These are phyloP conservation scores for Fragaria iinumae DNA, from an alignment of 306 rosid genomes.

Conservation along the genomic window DNA sequence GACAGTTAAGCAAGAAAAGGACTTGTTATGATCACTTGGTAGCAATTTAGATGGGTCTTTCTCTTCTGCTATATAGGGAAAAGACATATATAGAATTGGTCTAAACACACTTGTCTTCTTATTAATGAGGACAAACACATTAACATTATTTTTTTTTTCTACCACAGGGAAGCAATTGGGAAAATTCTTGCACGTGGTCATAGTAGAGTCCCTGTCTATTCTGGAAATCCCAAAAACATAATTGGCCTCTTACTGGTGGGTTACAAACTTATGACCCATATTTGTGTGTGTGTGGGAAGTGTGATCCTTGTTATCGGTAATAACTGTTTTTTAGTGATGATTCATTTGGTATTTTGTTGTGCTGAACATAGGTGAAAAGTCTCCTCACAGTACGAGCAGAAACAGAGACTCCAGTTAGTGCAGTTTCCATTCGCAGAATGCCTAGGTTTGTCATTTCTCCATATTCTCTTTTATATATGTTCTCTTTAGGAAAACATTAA, in stretches of 20 bases:
- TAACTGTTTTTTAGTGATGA: conserved; percentile 7
- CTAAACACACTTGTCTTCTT: background rate
- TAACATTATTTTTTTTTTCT: background rate
- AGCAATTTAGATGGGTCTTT: background rate
- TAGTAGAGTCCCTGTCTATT: conserved; percentile 49
- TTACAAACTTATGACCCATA: background rate
- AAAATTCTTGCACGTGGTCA: conserved; percentile 63
- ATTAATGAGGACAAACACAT: background rate
- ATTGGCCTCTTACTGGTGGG: conserved; percentile 51
- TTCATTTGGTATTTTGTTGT: conserved; percentile 15
- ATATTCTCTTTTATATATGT: background rate
- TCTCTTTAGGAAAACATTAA: background rate
- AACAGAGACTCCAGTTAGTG: conserved; percentile 55
- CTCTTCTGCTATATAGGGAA: background rate
- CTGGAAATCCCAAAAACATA: conserved; percentile 46
- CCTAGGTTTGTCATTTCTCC: conserved; percentile 34
- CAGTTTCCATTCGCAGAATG: conserved; percentile 48
- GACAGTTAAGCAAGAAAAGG: background rate
- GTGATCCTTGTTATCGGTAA: background rate
- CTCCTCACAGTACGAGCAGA: conserved; percentile 55
- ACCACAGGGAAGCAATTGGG: conserved; percentile 51
- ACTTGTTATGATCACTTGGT: background rate
- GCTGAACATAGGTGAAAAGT: conserved; percentile 45
- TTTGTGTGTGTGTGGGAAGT: background rate
- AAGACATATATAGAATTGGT: too few species aligned